Evolutionary conservation across 768 basidiomycete species (phyloP).

Genomic region (Mycena alexandri): DNA sequence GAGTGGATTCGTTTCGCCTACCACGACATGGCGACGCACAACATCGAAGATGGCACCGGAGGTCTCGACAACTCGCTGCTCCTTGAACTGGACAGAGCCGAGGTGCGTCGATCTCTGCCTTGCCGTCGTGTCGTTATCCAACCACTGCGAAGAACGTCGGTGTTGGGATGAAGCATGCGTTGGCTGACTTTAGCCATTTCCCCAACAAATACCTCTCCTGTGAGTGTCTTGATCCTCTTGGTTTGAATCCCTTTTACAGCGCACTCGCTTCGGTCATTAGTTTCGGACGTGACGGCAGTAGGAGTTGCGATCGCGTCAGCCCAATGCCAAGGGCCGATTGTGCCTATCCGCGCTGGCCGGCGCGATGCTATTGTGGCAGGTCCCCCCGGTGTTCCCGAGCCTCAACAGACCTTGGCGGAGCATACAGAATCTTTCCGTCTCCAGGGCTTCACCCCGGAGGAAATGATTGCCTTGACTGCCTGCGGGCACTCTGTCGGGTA

Average conservation of each 20-base stretch:
- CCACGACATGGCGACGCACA: constrained; percentile 30
- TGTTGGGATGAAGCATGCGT: constrained; percentile 23
- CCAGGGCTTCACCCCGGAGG: constrained; percentile 27
- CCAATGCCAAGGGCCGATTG: constrained; percentile 26
- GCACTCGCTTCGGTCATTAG: constrained; percentile 13
- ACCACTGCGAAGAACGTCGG: constrained; percentile 25
- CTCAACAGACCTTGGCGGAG: constrained; percentile 22
- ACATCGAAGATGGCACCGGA: constrained; percentile 26
- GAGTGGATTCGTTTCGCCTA: constrained; percentile 34
- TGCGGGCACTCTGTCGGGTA: constrained; percentile 33
- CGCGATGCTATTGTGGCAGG: constrained; percentile 23
- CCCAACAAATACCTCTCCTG: constrained; percentile 32
- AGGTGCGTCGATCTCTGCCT: constrained; percentile 15
- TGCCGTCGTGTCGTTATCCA: constrained; percentile 5
- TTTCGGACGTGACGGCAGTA: constrained; percentile 29
- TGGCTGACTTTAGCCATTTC: constrained; percentile 26
- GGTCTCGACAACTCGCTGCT: constrained; percentile 30
- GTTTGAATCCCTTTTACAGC: constrained; percentile 7
- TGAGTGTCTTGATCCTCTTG: constrained; percentile 6
- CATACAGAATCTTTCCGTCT: constrained; percentile 33
- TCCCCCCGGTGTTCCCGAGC: constrained; percentile 25
- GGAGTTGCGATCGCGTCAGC: constrained; percentile 29
- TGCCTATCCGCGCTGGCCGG: constrained; percentile 29
- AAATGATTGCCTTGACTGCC: constrained; percentile 31
- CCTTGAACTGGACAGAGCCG: constrained; percentile 26